Percentiles rank a stretch among this genome's conserved stretches.
phyloP scores from a whole-genome alignment of 768 basidiomycete genomes.

The button mushroom (Agaricus bisporus) region DNA sequence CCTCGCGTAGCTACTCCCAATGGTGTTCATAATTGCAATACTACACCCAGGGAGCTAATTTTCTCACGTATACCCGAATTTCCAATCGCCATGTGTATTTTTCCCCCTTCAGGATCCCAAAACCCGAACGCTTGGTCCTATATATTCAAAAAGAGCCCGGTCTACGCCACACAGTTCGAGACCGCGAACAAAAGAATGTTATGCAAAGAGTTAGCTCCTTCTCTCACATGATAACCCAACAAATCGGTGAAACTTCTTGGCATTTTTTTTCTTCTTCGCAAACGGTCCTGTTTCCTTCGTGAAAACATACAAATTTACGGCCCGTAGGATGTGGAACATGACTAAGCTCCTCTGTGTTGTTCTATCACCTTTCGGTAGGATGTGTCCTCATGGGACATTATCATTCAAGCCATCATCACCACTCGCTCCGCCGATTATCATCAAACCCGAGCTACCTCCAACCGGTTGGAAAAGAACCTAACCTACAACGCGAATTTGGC shows the following conservation, averaged over 20 bases:
- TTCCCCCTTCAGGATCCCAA: not conserved
- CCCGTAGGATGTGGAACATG: slow-evolving; percentile 3
- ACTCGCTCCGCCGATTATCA: not conserved
- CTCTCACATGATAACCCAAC: slow-evolving; percentile 4
- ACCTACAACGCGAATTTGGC: no score
- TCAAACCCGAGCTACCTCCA: no score
- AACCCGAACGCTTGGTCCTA: no score
- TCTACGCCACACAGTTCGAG: slow-evolving; percentile 6
- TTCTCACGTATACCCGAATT: no score
- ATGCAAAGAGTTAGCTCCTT: not conserved
- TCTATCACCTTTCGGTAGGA: not conserved
- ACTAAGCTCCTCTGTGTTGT: not conserved
- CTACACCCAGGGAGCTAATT: no score
- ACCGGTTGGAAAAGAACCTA: no score
- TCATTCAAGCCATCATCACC: not conserved
- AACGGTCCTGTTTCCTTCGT: not conserved
- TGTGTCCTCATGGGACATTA: not conserved
- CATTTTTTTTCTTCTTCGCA: not conserved
- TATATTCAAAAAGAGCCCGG: no score
- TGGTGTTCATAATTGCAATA: no score
- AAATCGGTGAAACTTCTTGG: not conserved
- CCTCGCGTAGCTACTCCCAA: not conserved
- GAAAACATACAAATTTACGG: not conserved
- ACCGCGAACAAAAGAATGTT: not conserved
- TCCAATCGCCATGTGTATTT: not conserved